phyloP scores from a whole-genome alignment of 2,329 filamentous ascomycete species.

The Nigrospora osmanthi region DNA sequence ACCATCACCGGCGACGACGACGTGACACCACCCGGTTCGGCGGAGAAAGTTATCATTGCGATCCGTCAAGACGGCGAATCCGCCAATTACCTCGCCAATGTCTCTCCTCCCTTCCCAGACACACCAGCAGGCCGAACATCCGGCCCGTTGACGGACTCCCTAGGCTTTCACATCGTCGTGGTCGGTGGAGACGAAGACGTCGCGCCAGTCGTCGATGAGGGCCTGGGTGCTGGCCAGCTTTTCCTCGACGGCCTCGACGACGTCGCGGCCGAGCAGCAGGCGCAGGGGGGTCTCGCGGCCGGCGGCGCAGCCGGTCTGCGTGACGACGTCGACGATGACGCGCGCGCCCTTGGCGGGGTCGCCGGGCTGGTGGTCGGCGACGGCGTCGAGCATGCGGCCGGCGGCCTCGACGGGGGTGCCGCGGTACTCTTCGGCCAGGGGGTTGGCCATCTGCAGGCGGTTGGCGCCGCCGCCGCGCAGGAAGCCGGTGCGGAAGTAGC shows the following conservation, averaged over 20 bases:
- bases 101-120: too few relatives aligned
- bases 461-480: constrained; percentile 26
- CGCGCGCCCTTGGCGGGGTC: constrained; percentile 45
- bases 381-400: constrained; percentile 20
- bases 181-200: constrained; percentile 29
- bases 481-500: constrained; percentile 44
- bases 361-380: constrained; percentile 43
- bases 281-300: constrained; percentile 44
- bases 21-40: too few relatives aligned
- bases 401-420: constrained; percentile 15
- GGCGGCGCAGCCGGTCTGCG: constrained; percentile 34
- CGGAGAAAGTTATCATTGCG: too few relatives aligned
- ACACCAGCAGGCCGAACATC: too few relatives aligned
- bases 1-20: too few relatives aligned
- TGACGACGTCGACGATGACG: constrained; percentile 48
- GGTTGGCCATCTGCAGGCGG: constrained; percentile 11
- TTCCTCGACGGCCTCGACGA: constrained; percentile 27
- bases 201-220: constrained; percentile 42
- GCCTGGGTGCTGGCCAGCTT: constrained; percentile 34
- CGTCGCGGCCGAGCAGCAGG: constrained; percentile 47
- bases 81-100: too few relatives aligned
- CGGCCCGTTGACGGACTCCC: background rate
- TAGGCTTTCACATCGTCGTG: constrained; percentile 14
- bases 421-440: constrained; percentile 23
- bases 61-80: too few relatives aligned